Percentiles rank a stretch among this genome's conserved stretches.
Conservation (phyloP, 2,329 filamentous ascomycete species). For the Phialophora chinensis region DNA sequence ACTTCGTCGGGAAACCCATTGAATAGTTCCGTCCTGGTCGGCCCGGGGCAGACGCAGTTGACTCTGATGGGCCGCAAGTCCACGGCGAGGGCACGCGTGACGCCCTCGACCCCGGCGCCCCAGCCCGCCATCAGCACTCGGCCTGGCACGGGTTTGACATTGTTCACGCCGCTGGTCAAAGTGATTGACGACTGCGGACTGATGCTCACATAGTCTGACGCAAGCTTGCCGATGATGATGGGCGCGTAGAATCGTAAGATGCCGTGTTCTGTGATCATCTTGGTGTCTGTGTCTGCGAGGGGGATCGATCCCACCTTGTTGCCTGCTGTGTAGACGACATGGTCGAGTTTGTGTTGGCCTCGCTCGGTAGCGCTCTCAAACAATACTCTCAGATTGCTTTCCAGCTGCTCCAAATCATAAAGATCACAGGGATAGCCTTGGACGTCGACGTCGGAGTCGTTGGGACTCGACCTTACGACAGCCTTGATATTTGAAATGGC, state of each 20-base stretch:
- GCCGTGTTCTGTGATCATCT: conserved; percentile 39
- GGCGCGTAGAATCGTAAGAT: conserved; percentile 47
- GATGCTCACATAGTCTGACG: conserved; percentile 45
- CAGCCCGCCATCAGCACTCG: conserved; percentile 50
- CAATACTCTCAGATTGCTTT: conserved; percentile 51
- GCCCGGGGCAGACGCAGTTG: conserved; percentile 51
- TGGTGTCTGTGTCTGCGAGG: conserved; percentile 43
- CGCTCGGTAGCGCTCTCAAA: conserved; percentile 47
- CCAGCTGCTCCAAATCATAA: conserved; percentile 39
- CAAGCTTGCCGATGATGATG: conserved; percentile 50
- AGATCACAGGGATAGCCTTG: conserved; percentile 58
- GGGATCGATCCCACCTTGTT: conserved; percentile 42
- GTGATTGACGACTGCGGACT: conserved; percentile 46
- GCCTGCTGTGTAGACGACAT: conserved; percentile 60
- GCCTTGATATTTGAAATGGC: conserved; percentile 42
- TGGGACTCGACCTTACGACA: no score
- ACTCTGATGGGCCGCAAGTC: conserved; percentile 52
- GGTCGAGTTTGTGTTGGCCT: conserved; percentile 50
- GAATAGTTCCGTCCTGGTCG: conserved; percentile 46
- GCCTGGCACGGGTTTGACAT: conserved; percentile 57
- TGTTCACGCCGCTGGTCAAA: conserved; percentile 51
- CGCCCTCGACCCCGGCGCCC: conserved; percentile 43
- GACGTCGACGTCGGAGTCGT: background rate
- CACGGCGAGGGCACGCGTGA: conserved; percentile 48
- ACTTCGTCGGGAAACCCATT: conserved; percentile 20